phyloP scores from a whole-genome alignment of 78 protist genomes.

The Goniomonas avonlea region DNA sequence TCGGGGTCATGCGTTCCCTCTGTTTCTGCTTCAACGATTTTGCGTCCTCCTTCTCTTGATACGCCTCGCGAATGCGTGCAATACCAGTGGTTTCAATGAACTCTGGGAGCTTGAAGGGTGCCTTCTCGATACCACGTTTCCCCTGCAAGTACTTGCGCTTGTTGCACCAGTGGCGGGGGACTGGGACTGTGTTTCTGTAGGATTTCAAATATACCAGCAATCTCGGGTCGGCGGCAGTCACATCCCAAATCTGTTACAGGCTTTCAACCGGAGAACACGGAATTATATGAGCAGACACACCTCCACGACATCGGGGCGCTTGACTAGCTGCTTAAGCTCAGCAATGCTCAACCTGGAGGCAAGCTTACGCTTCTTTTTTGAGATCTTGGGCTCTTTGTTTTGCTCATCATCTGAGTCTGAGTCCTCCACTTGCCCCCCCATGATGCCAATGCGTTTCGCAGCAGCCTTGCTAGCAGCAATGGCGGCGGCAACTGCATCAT shows the following conservation, averaged over 20 bases:
- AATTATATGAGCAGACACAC: too few species aligned
- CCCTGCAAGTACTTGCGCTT: conserved; percentile 89
- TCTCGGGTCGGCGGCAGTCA: conserved; percentile 80
- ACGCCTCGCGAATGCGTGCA: conserved; percentile 70
- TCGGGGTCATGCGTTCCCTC: conserved; percentile 47
- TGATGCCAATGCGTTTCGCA: too few species aligned
- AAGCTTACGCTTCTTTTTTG: conserved; percentile 53
- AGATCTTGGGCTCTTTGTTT: conserved; percentile 36
- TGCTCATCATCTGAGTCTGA: conserved; percentile 14
- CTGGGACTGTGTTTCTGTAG: conserved; percentile 69
- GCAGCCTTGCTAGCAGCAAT: too few species aligned
- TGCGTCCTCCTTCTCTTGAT: conserved; percentile 47
- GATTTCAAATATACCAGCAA: conserved; percentile 80
- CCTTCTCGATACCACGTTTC: conserved; percentile 84
- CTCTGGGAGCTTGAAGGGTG: conserved; percentile 84
- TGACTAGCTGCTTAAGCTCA: conserved; percentile 76
- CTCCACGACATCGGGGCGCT: conserved; percentile 47
- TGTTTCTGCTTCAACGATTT: conserved; percentile 40
- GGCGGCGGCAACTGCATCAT: too few species aligned
- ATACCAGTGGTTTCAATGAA: conserved; percentile 96
- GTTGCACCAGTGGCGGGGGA: conserved; percentile 95
- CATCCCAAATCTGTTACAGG: conserved; percentile 49
- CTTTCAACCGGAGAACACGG: too few species aligned
- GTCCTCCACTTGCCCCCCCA: too few species aligned
- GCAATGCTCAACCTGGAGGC: conserved; percentile 64